Base-by-base conservation (phyloP, 23 red algal genomes). In the Chondrus crispus region DNA sequence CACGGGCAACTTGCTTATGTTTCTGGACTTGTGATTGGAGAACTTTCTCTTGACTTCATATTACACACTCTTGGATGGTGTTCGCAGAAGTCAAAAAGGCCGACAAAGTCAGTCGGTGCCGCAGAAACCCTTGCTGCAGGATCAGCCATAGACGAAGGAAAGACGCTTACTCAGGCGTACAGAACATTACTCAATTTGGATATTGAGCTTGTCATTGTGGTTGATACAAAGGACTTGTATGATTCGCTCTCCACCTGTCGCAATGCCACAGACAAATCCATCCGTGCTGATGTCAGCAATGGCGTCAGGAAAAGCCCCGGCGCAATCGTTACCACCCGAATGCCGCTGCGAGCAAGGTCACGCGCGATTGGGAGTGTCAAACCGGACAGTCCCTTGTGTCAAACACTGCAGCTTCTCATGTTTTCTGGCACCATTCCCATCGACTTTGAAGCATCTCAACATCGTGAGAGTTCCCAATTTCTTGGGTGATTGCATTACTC, bases 1-100 rank as follows among this genome's bases (percentile, higher is more conserved):
- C 52, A 86, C 62, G 57, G 62, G 72, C 82, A 86, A n/a, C 62
- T 86, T 26, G 82, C 60, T 22, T 86, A 47, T 73, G 35, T 86
- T 73, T 58, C 82, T 13, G 82, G 82, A 49, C 43, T 86, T 20
- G n/a, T 86, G 3, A 71, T 73, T 72, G 82, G 82, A 24, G 46
- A 86, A 29, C 37, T 86, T 6, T 14, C 35, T 16, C 62, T 18
- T 35, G 62, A 22, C 2, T 53, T 63, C 33, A 46, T 45, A 2
- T 29, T 86, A 22, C 63, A 86, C 19, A 30, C 53, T 18, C 26
- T 86, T 39, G 9, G 0, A 4, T 86, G 64, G 82, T 46, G 82
- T 30, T 86, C 62, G 8, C 82, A 86, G 28, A 86, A 86, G 63
- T 72, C 82, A 11, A 37, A 64, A 5, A 44, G 63, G 4, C 57